Percentiles rank a stretch among this genome's conserved stretches.
phyloP scores from a whole-genome alignment of 371 early-diverging fungal genomes.

The Apophysomyces ossiformis region DNA sequence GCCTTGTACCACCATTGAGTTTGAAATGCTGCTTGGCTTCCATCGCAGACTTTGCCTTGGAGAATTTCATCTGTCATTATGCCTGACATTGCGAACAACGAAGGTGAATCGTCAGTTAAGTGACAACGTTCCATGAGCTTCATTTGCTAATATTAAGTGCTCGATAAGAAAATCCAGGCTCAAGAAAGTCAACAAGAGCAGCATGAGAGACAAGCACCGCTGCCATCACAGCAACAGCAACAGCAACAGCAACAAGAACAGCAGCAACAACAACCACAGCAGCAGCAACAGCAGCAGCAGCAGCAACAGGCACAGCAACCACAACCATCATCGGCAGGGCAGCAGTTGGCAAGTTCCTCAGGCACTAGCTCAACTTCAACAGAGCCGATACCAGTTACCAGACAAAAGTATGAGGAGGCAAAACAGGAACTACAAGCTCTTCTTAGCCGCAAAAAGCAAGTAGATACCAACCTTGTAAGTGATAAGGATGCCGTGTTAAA shows the following conservation, averaged over 20 bases:
- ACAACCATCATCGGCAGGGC: conserved; percentile 17
- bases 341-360: conserved; percentile 13
- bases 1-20: no score
- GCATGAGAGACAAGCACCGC: conserved; percentile 1
- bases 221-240: conserved; percentile 1
- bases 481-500: neutral
- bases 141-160: conserved; percentile 4
- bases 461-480: conserved; percentile 65
- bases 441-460: conserved; percentile 62
- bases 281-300: conserved; percentile 1
- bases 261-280: neutral
- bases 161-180: neutral
- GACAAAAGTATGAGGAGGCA: conserved; percentile 65
- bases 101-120: conserved; percentile 10
- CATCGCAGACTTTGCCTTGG: neutral
- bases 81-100: neutral
- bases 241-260: conserved; percentile 16
- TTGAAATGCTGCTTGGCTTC: neutral
- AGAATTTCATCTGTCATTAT: neutral
- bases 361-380: conserved; percentile 12
- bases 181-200: conserved; percentile 10
- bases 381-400: conserved; percentile 53
- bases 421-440: conserved; percentile 62
- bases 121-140: neutral
- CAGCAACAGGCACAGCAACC: conserved; percentile 8